phyloP scores from a whole-genome alignment of 2,329 filamentous ascomycete species.

The Diaporthe destruens region DNA sequence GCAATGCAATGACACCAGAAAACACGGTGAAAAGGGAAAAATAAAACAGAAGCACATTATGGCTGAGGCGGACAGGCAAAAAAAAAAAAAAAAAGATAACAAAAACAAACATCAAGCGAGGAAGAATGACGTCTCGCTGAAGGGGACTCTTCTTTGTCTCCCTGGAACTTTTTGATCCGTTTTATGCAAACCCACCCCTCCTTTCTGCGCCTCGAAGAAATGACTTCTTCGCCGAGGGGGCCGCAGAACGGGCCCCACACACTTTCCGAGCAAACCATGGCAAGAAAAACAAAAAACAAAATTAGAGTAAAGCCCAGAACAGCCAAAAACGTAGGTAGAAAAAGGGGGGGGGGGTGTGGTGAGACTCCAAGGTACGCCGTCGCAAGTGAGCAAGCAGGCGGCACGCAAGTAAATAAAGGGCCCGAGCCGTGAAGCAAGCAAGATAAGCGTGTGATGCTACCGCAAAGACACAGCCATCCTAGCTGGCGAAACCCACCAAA shows the following conservation, averaged over 20 bases:
- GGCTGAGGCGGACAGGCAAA: conserved; percentile 1
- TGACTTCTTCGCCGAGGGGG: conserved; percentile 22
- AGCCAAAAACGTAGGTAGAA: no score
- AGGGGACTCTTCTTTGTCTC: no score
- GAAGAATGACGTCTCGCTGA: conserved; percentile 22
- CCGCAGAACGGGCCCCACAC: conserved; percentile 28
- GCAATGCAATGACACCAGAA: conserved; percentile 33
- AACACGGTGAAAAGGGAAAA: conserved; percentile 2
- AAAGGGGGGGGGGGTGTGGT: no score
- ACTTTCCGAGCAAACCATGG: background rate
- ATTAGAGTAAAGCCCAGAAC: background rate
- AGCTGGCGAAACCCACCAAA: conserved; percentile 26
- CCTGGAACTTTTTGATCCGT: conserved; percentile 29
- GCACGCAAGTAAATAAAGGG: background rate
- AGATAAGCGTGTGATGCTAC: background rate
- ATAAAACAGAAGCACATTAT: conserved; percentile 9
- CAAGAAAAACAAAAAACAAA: background rate
- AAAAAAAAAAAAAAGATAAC: background rate
- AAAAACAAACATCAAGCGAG: background rate
- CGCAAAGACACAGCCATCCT: conserved; percentile 19
- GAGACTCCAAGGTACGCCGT: no score
- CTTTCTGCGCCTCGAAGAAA: conserved; percentile 24
- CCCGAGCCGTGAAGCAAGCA: background rate
- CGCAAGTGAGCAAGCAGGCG: background rate
- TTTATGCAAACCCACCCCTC: conserved; percentile 23